Conservation (phyloP, 2,329 filamentous ascomycete genomes). For the Stagonosporopsis cucurbitacearum region DNA sequence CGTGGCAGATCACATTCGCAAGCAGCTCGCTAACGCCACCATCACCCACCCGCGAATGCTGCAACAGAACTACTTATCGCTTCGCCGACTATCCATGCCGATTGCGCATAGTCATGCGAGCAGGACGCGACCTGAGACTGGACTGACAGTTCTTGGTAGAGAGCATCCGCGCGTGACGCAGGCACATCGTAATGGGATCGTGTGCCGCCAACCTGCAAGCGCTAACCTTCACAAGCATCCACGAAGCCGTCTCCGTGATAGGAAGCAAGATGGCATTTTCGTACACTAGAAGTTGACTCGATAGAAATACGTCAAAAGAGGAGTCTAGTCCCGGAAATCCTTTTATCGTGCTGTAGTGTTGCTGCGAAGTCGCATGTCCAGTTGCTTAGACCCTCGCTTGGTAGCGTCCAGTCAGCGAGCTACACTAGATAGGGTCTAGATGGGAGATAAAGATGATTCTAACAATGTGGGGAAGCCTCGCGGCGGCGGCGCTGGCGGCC, state of each 20-base stretch:
- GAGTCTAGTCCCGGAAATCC: conserved; percentile 16
- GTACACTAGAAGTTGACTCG: conserved; percentile 32
- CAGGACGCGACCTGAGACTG: conserved; percentile 10
- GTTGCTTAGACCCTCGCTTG: conserved; percentile 20
- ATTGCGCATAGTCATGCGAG: conserved; percentile 5
- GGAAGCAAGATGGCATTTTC: conserved; percentile 7
- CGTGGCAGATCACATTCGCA: conserved; percentile 14
- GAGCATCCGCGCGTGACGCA: conserved; percentile 24
- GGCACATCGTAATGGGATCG: conserved; percentile 19
- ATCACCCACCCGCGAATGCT: conserved; percentile 1
- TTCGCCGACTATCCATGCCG: background rate
- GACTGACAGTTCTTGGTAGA: conserved; percentile 11
- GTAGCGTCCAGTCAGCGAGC: conserved; percentile 3
- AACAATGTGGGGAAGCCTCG: conserved; percentile 30
- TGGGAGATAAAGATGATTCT: conserved; percentile 28
- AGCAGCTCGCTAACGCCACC: conserved; percentile 9
- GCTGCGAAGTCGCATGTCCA: conserved; percentile 22
- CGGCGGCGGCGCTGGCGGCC: conserved; percentile 21
- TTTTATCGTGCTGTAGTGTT: conserved; percentile 28
- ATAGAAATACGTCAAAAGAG: conserved; percentile 39
- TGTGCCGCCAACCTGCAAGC: conserved; percentile 18
- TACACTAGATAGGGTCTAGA: conserved; percentile 19
- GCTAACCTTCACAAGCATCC: conserved; percentile 10
- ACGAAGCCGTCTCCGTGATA: conserved; percentile 23
- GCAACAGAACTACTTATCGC: conserved; percentile 3